Conservation (phyloP, 257 asterid genomes). For the Linaria vulgaris region DNA sequence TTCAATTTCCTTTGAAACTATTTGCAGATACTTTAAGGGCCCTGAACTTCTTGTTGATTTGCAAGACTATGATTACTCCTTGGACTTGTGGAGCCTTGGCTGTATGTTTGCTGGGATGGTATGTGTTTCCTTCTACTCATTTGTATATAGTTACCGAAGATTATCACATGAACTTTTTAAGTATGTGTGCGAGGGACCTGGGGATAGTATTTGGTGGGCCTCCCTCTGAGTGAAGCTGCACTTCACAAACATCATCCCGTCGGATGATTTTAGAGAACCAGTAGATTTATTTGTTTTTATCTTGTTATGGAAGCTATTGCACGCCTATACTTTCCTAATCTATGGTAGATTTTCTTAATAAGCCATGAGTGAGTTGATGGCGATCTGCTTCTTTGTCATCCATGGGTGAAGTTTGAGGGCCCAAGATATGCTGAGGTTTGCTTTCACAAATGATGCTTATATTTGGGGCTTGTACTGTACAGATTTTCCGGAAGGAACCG, state of each 20-base stretch:
- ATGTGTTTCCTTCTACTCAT: conserved; percentile 19
- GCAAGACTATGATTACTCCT: conserved; percentile 96
- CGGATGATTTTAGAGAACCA: background rate
- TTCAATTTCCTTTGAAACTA: conserved; percentile 5
- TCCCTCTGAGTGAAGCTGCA: conserved; percentile 6
- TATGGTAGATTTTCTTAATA: conserved; percentile 13
- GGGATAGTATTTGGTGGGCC: conserved; percentile 10
- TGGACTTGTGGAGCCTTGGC: conserved; percentile 92
- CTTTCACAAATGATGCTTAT: conserved; percentile 33
- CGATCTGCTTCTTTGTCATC: conserved; percentile 26
- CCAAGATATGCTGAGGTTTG: conserved; percentile 13
- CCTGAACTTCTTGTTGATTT: conserved; percentile 96
- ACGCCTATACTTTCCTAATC: background rate
- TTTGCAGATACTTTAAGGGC: conserved; percentile 64
- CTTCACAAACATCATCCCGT: background rate
- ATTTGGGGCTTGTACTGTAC: conserved; percentile 30
- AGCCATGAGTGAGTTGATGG: conserved; percentile 18
- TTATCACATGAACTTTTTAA: background rate
- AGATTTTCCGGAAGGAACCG: conserved; percentile 93
- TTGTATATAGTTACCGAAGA: background rate
- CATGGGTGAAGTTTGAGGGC: conserved; percentile 16
- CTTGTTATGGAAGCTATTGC: background rate
- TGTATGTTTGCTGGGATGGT: conserved; percentile 96
- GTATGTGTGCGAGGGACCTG: conserved; percentile 14
- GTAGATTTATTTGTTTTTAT: background rate